Percentiles rank a stretch among this genome's conserved stretches.
Conservation (phyloP, 179 eudicot genomes). For the Heliamphora pulchella region DNA sequence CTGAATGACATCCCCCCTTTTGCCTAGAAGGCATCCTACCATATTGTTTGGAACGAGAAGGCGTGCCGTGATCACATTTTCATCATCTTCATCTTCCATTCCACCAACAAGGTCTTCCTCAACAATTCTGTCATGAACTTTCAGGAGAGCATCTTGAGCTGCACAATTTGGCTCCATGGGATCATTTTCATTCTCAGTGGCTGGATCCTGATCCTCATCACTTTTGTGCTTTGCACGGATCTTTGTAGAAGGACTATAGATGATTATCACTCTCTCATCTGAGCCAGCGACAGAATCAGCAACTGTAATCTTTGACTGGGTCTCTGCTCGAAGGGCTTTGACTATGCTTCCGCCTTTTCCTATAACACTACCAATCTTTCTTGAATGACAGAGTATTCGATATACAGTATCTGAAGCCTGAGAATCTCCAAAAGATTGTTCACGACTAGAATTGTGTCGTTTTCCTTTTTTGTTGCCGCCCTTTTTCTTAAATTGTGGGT, state of each 20-base stretch:
- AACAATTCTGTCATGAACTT: slow-evolving; percentile 63
- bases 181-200: slow-evolving; percentile 26
- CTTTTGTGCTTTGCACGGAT: slow-evolving; percentile 14
- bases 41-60: slow-evolving; percentile 68
- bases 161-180: slow-evolving; percentile 55
- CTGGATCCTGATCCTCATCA: slow-evolving; percentile 10
- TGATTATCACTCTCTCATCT: slow-evolving; percentile 67
- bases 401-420: slow-evolving; percentile 58
- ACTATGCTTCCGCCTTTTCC: slow-evolving; percentile 81
- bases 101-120: slow-evolving; percentile 56
- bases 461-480: slow-evolving; percentile 47
- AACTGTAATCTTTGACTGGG: slow-evolving; percentile 63
- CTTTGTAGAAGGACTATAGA: slow-evolving; percentile 55
- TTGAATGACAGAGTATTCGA: slow-evolving; percentile 61
- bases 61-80: slow-evolving; percentile 44
- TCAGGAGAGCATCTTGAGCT: slow-evolving; percentile 76
- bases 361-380: slow-evolving; percentile 68
- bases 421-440: slow-evolving; percentile 38
- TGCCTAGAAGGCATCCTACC: slow-evolving; percentile 79
- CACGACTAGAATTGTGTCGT: slow-evolving; percentile 33
- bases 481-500: slow-evolving; percentile 45
- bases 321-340: slow-evolving; percentile 66
- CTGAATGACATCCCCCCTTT: slow-evolving; percentile 76
- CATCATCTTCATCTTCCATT: slow-evolving; percentile 30
- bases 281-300: slow-evolving; percentile 68